Evolutionary conservation across 306 rosid species (phyloP).

Genomic region (Astragalus glycyphyllos): DNA sequence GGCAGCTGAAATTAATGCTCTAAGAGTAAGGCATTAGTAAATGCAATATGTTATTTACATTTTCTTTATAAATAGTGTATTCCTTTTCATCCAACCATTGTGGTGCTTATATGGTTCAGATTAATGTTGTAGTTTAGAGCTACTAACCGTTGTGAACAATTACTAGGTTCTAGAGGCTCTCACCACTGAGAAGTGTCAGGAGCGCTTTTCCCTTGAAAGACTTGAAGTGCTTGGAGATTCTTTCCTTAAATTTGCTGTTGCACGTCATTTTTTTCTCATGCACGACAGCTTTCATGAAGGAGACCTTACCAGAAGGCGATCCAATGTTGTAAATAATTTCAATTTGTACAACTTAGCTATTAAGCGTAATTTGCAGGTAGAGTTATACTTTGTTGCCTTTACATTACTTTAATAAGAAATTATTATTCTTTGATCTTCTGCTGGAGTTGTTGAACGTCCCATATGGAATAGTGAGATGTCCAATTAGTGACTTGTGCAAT

Average conservation of each 20-base stretch:
- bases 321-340: constrained; percentile 72
- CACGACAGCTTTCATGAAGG: constrained; percentile 84
- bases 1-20: constrained; percentile 71
- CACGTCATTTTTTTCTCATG: constrained; percentile 75
- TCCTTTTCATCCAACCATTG: constrained; percentile 27
- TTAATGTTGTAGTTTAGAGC: constrained; percentile 30
- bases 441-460: background rate
- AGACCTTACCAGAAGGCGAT: constrained; percentile 77
- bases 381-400: constrained; percentile 32
- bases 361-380: constrained; percentile 81
- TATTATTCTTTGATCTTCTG: constrained; percentile 20
- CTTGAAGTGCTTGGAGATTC: constrained; percentile 97
- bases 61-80: background rate
- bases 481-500: too few species aligned
- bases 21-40: constrained; percentile 62
- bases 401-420: background rate
- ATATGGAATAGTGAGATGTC: too few species aligned
- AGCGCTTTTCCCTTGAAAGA: constrained; percentile 92
- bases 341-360: constrained; percentile 81
- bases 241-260: constrained; percentile 89
- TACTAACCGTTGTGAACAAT: constrained; percentile 42
- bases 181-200: constrained; percentile 95
- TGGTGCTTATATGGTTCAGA: constrained; percentile 27
- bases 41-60: constrained; percentile 28
- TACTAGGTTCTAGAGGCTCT: constrained; percentile 88